Evolutionary conservation across 2,329 filamentous ascomycete genomes (phyloP).

Genomic region (Hypoxylon sp.): DNA sequence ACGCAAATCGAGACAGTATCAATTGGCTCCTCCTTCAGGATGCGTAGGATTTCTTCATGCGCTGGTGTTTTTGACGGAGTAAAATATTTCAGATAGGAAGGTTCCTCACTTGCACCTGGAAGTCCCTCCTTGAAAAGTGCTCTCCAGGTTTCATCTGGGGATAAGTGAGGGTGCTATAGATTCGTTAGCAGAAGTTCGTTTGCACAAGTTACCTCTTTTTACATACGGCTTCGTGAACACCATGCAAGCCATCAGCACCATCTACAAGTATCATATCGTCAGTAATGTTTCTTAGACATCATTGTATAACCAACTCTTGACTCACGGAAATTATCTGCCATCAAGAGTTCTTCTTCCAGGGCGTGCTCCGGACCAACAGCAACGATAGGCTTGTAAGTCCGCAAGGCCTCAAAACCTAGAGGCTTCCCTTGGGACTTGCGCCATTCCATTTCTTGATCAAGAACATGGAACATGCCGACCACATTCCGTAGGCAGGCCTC

Average conservation of each 20-base stretch:
- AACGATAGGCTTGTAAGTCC: slow-evolving; percentile 78
- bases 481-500: slow-evolving; percentile 88
- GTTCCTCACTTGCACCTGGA: slow-evolving; percentile 46
- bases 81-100: slow-evolving; percentile 69
- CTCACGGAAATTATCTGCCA: slow-evolving; percentile 89
- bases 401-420: slow-evolving; percentile 77
- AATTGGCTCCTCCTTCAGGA: slow-evolving; percentile 81
- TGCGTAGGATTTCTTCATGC: slow-evolving; percentile 87
- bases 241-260: slow-evolving; percentile 78
- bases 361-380: slow-evolving; percentile 88
- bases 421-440: slow-evolving; percentile 72
- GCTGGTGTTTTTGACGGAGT: slow-evolving; percentile 76
- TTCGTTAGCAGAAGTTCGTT: slow-evolving; percentile 10
- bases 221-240: slow-evolving; percentile 69
- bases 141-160: slow-evolving; percentile 77
- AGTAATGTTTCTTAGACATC: slow-evolving; percentile 8
- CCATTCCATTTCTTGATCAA: slow-evolving; percentile 90
- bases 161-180: slow-evolving; percentile 73
- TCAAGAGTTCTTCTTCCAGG: slow-evolving; percentile 80
- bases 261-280: slow-evolving; percentile 57
- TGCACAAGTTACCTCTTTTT: background rate
- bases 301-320: slow-evolving; percentile 17
- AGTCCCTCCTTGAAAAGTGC: slow-evolving; percentile 65
- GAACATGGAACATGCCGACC: slow-evolving; percentile 87
- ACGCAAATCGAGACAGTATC: slow-evolving; percentile 91